A percentile compares a stretch with the other conserved stretches of the same genome.
These are phyloP conservation scores for Penicillium bovifimosum DNA, from an alignment of 495 filamentous ascomycete species.

Conservation along the genomic window DNA sequence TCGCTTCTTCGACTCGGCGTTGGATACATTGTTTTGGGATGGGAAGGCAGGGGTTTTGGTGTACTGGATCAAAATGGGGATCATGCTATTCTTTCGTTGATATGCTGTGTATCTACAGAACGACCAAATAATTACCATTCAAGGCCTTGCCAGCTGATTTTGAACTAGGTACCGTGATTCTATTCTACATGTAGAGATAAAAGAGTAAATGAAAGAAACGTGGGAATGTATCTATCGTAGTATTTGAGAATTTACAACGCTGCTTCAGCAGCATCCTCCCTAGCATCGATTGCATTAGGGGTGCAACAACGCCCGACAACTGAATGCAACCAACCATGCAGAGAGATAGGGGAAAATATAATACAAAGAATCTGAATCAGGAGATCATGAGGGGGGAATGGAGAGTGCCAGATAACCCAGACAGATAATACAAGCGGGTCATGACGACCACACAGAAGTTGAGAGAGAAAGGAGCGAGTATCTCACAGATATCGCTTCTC, in stretches of 20 bases:
- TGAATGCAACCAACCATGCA: slow-evolving; percentile 14
- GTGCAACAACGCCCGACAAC: slow-evolving; percentile 18
- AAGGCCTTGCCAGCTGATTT: too few species aligned
- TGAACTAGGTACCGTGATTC: too few species aligned
- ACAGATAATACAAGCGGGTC: slow-evolving; percentile 18
- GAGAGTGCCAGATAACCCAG: slow-evolving; percentile 1
- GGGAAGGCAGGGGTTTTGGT: neutral
- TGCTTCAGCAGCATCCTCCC: neutral
- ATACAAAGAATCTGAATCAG: slow-evolving; percentile 7
- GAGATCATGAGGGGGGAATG: slow-evolving; percentile 6
- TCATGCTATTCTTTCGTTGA: neutral
- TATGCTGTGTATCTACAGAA: neutral
- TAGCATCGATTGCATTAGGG: slow-evolving; percentile 2
- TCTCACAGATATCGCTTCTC: slow-evolving; percentile 58
- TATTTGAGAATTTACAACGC: neutral
- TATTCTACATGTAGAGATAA: neutral
- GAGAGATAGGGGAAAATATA: slow-evolving; percentile 9
- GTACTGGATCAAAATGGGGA: neutral
- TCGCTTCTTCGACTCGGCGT: neutral
- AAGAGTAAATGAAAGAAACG: neutral
- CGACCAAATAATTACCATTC: too few species aligned
- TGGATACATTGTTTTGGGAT: neutral
- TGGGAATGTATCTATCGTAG: neutral
- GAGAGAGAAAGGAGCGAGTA: neutral
- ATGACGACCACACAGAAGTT: neutral